These are phyloP conservation scores for Aspergillus sp. DNA, from an alignment of 2,329 filamentous ascomycete species.

Conservation along the genomic window DNA sequence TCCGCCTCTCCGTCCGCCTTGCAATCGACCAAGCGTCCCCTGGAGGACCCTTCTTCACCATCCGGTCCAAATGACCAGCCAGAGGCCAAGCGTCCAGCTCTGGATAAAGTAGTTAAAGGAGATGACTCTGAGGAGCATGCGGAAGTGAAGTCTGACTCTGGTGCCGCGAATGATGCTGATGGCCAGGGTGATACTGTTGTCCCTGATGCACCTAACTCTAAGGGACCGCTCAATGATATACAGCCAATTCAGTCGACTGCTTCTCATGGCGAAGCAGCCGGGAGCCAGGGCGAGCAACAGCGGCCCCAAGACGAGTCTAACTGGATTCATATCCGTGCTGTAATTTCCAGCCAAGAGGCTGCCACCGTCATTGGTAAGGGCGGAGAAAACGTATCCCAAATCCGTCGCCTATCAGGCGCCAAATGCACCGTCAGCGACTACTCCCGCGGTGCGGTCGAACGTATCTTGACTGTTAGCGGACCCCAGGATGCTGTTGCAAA, in stretches of 20 bases:
- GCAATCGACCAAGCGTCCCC: conserved; percentile 73
- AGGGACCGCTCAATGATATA: conserved; percentile 51
- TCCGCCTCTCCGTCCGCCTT: conserved; percentile 62
- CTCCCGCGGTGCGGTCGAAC: conserved; percentile 92
- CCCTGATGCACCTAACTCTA: conserved; percentile 61
- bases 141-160: conserved; percentile 25
- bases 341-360: conserved; percentile 95
- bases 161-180: conserved; percentile 24
- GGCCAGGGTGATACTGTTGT: conserved; percentile 68
- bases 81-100: conserved; percentile 91
- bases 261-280: conserved; percentile 52
- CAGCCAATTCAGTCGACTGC: conserved; percentile 61
- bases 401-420: conserved; percentile 88
- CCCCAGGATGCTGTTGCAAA: conserved; percentile 96
- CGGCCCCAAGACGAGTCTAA: conserved; percentile 80
- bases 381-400: conserved; percentile 97
- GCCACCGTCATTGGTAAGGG: conserved; percentile 98
- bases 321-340: conserved; percentile 95
- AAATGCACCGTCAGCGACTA: conserved; percentile 99
- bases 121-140: conserved; percentile 43
- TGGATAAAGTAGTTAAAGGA: conserved; percentile 84
- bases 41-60: conserved; percentile 95
- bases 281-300: conserved; percentile 40
- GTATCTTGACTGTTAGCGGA: conserved; percentile 95
- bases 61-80: conserved; percentile 89